Conservation (phyloP, 169 alveolate species). For the Babesia bigemina region DNA sequence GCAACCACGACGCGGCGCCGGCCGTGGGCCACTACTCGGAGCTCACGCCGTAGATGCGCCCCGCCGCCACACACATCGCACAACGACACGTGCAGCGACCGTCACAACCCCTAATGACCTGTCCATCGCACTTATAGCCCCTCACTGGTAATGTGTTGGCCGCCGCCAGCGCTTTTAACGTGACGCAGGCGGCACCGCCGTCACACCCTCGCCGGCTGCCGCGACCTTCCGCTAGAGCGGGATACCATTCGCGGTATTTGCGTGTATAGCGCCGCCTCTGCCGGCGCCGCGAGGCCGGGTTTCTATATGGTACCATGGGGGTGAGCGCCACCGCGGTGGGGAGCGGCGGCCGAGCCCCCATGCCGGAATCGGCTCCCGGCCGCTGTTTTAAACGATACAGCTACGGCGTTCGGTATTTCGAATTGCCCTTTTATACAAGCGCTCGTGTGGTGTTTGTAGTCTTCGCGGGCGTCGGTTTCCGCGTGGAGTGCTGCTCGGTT, state of each 20-base stretch:
- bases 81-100: background rate
- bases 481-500: constrained; percentile 3
- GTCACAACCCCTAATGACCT: background rate
- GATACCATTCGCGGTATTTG: too few relatives aligned
- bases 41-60: background rate
- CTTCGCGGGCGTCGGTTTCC: constrained; percentile 6
- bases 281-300: too few relatives aligned
- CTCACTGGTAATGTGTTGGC: background rate
- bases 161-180: background rate
- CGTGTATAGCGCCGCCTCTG: too few relatives aligned
- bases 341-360: constrained; percentile 37
- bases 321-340: constrained; percentile 18
- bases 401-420: constrained; percentile 33
- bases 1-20: background rate
- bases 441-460: background rate
- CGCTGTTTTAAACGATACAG: background rate
- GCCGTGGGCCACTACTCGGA: background rate
- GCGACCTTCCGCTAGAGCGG: too few relatives aligned
- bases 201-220: too few relatives aligned
- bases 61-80: constrained; percentile 2
- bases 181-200: background rate
- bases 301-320: constrained; percentile 8
- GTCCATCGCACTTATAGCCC: background rate
- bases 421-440: constrained; percentile 8
- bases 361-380: background rate